Percentiles rank a stretch among this genome's conserved stretches.
These are phyloP conservation scores for Volvox africanus DNA, from an alignment of 139 green algal species.

Conservation along the genomic window DNA sequence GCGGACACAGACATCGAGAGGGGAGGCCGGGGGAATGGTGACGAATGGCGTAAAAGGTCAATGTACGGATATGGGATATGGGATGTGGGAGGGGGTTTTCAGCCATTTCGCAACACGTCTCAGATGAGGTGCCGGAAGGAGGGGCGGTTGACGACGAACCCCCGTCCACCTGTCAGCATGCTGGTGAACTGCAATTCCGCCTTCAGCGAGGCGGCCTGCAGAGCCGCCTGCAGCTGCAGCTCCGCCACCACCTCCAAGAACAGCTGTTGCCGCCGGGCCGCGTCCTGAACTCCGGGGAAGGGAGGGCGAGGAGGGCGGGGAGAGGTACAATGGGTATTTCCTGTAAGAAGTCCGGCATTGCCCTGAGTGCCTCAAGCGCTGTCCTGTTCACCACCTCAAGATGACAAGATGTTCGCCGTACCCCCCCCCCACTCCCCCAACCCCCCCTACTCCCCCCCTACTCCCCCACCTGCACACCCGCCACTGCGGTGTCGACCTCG, in stretches of 20 bases:
- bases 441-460: background rate
- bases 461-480: background rate
- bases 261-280: slow-evolving; percentile 19
- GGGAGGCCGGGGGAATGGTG: background rate
- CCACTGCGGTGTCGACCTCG: background rate
- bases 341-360: no score
- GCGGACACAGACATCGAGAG: background rate
- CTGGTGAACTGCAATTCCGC: slow-evolving; percentile 36
- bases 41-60: no score
- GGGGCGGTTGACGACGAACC: no score
- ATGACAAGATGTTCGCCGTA: no score
- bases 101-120: no score
- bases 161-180: slow-evolving; percentile 47
- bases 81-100: no score
- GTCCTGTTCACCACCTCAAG: no score
- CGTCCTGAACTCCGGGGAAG: slow-evolving; percentile 22
- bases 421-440: background rate
- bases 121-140: background rate
- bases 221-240: slow-evolving; percentile 44
- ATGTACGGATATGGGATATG: no score
- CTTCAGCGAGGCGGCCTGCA: slow-evolving; percentile 13
- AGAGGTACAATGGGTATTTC: background rate
- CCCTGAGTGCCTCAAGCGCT: no score
- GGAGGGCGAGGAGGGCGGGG: background rate
- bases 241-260: slow-evolving; percentile 49